phyloP scores from a whole-genome alignment of 2,329 filamentous ascomycete species.

The Talaromyces sp. region DNA sequence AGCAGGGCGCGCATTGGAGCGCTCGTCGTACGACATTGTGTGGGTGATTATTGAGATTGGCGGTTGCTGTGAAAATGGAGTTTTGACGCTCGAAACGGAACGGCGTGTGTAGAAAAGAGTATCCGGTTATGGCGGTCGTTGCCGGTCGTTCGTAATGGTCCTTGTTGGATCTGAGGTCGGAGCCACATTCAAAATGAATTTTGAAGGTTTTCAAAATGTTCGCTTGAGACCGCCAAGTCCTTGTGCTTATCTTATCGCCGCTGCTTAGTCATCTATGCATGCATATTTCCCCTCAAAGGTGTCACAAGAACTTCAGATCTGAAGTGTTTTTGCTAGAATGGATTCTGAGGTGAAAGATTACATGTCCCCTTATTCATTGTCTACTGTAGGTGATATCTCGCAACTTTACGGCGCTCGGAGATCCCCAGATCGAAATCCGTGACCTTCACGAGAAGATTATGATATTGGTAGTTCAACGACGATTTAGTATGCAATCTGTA shows the following conservation, averaged over 20 bases:
- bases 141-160: background rate
- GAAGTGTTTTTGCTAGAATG: background rate
- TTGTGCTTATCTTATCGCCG: conserved; percentile 47
- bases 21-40: conserved; percentile 47
- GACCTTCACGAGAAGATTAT: background rate
- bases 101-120: background rate
- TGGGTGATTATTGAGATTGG: conserved; percentile 21
- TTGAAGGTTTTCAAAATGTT: conserved; percentile 46
- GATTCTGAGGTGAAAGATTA: background rate
- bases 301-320: background rate
- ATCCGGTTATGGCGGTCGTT: background rate
- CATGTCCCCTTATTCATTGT: background rate
- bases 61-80: conserved; percentile 16
- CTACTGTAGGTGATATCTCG: background rate
- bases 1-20: conserved; percentile 41
- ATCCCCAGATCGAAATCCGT: background rate
- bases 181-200: conserved; percentile 34
- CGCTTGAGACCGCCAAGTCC: conserved; percentile 25
- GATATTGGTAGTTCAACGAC: background rate
- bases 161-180: conserved; percentile 34
- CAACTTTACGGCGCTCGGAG: background rate
- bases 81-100: background rate
- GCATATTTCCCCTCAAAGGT: background rate
- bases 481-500: background rate
- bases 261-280: conserved; percentile 34